phyloP scores from a whole-genome alignment of 2,329 filamentous ascomycete species.

The Sclerotinia borealis region DNA sequence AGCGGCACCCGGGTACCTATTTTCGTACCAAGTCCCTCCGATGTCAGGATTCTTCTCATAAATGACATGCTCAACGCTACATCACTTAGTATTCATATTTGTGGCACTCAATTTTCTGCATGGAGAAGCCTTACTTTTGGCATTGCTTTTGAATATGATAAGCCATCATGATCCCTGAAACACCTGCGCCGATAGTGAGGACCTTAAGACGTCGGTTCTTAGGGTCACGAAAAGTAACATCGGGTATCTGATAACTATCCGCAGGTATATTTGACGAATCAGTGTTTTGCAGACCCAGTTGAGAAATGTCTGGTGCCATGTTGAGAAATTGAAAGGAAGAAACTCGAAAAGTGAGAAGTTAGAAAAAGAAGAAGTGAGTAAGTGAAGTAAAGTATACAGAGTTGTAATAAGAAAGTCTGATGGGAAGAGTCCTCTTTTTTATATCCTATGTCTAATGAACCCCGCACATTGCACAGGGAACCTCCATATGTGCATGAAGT shows the following conservation, averaged over 20 bases:
- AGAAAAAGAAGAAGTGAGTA: no score
- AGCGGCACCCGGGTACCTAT: conserved; percentile 49
- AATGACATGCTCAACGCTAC: conserved; percentile 41
- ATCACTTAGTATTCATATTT: not conserved
- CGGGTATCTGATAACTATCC: conserved; percentile 5
- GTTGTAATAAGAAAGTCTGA: no score
- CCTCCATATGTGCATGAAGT: no score
- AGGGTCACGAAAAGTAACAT: conserved; percentile 30
- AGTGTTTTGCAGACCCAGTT: not conserved
- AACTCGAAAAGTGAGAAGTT: not conserved
- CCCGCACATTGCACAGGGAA: no score
- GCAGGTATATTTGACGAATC: not conserved
- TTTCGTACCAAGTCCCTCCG: conserved; percentile 42
- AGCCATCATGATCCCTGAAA: conserved; percentile 43
- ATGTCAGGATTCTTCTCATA: conserved; percentile 43
- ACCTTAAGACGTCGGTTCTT: conserved; percentile 40
- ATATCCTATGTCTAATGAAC: no score
- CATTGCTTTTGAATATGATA: conserved; percentile 42
- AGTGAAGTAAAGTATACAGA: no score
- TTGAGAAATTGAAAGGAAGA: not conserved
- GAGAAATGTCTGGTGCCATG: conserved; percentile 1
- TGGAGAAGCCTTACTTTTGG: conserved; percentile 17
- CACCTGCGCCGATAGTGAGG: conserved; percentile 43
- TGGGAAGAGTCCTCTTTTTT: no score
- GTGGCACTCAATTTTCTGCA: not conserved